phyloP scores from a whole-genome alignment of 257 asterid genomes.

The Anisodus acutangulus region DNA sequence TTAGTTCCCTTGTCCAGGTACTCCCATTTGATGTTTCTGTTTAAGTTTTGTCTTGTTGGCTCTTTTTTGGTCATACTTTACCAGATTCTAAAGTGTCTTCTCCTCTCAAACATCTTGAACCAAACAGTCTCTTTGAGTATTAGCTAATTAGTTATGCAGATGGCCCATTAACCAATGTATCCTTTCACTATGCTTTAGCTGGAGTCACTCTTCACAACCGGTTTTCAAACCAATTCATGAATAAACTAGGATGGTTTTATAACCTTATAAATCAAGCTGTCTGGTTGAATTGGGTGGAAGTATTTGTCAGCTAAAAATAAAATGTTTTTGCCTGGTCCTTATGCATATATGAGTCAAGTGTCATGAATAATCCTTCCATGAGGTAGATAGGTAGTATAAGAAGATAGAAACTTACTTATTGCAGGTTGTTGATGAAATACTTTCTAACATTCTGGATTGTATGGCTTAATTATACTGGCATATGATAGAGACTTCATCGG shows the following conservation, averaged over 20 bases:
- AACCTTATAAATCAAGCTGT: background rate
- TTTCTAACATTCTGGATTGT: background rate
- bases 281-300: background rate
- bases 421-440: constrained; percentile 13
- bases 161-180: background rate
- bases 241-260: background rate
- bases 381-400: background rate
- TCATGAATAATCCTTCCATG: background rate
- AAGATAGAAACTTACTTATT: constrained; percentile 1
- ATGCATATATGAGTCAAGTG: background rate
- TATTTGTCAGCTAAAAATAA: background rate
- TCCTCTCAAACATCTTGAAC: constrained; percentile 13
- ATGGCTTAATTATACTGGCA: background rate
- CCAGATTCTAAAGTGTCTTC: constrained; percentile 3
- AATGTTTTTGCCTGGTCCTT: background rate
- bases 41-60: constrained; percentile 8
- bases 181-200: background rate
- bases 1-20: background rate
- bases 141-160: background rate
- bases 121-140: background rate
- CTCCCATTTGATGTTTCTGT: constrained; percentile 1
- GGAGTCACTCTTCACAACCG: background rate
- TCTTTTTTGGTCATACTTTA: constrained; percentile 2
- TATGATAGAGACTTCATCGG: background rate
- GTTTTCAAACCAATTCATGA: background rate